Percentiles rank a stretch among this genome's conserved stretches.
Evolutionary conservation across 176 grass and related monocot species (phyloP).

Genomic region (Oryza nivara): DNA sequence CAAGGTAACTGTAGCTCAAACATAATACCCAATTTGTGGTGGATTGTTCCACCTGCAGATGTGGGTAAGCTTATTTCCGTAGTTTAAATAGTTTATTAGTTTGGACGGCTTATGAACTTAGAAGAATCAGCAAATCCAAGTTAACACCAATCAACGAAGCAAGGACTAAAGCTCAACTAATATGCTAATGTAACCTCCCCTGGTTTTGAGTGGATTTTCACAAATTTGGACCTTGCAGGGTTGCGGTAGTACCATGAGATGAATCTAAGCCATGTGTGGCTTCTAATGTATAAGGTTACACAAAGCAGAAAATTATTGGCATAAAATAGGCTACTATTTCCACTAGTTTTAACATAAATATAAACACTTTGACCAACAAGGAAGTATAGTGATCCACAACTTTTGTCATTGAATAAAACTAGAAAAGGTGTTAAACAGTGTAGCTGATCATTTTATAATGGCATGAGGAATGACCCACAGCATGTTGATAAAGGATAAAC

Average conservation of each 20-base stretch:
- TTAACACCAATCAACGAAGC: not conserved
- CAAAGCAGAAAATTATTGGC: not conserved
- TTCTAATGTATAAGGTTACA: not conserved
- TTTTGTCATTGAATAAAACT: not conserved
- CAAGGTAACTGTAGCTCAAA: not conserved
- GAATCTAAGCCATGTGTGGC: not conserved
- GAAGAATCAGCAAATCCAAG: conserved; percentile 6
- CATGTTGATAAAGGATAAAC: not conserved
- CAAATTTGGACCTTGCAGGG: not conserved
- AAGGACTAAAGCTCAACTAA: not conserved
- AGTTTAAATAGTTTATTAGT: conserved; percentile 12
- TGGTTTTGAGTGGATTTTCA: not conserved
- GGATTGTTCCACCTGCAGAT: not conserved
- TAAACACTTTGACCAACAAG: not conserved
- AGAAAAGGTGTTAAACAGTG: not conserved
- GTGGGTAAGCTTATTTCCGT: not conserved
- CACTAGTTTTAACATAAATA: not conserved
- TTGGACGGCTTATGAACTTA: conserved; percentile 6
- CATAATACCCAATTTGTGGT: conserved; percentile 20
- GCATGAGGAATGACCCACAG: not conserved
- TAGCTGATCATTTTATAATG: conserved; percentile 14
- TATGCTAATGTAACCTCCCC: not conserved
- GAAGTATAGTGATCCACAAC: not conserved
- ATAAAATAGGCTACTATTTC: not conserved
- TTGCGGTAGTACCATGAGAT: not conserved